Conservation (phyloP, 495 filamentous ascomycete species). For the Hyaloscypha bicolor region DNA sequence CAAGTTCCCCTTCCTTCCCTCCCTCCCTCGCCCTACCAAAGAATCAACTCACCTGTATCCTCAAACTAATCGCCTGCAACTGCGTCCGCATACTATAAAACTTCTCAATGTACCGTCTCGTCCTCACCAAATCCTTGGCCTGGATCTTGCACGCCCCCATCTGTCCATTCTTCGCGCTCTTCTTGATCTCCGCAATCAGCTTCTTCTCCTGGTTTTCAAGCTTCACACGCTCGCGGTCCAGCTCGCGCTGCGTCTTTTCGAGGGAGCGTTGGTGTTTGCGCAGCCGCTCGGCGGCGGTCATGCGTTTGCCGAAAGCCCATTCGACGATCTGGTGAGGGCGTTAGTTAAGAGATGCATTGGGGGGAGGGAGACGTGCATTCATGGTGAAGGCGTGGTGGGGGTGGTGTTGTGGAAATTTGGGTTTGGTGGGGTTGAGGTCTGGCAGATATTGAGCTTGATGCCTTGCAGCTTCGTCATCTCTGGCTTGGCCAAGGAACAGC, state of each 20-base stretch:
- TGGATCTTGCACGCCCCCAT: slow-evolving; percentile 96
- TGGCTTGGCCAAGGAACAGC: not conserved
- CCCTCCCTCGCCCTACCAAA: not conserved
- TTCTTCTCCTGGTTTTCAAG: slow-evolving; percentile 99
- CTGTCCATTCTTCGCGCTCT: slow-evolving; percentile 95
- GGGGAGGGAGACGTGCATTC: slow-evolving; percentile 54
- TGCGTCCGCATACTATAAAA: slow-evolving; percentile 98
- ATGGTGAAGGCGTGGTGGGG: slow-evolving; percentile 37
- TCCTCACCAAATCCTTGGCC: slow-evolving; percentile 94
- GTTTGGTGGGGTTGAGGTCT: not conserved
- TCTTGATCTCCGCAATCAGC: slow-evolving; percentile 91
- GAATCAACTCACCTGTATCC: slow-evolving; percentile 74
- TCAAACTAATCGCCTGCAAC: slow-evolving; percentile 90
- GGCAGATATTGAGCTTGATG: slow-evolving; percentile 5
- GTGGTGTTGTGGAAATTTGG: not conserved
- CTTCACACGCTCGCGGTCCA: slow-evolving; percentile 91
- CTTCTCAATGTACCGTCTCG: slow-evolving; percentile 93
- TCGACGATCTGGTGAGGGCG: slow-evolving; percentile 71
- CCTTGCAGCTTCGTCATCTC: slow-evolving; percentile 23
- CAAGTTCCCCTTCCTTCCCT: not conserved
- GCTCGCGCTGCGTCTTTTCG: slow-evolving; percentile 94
- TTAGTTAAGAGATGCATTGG: not conserved
- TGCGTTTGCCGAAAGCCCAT: slow-evolving; percentile 98
- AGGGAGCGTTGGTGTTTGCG: slow-evolving; percentile 96
- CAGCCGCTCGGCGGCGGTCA: slow-evolving; percentile 94